Evolutionary conservation across 2,329 filamentous ascomycete genomes (phyloP), one percentile per base, ranked within the genome.

Genomic region (Didymella pinodella): DNA sequence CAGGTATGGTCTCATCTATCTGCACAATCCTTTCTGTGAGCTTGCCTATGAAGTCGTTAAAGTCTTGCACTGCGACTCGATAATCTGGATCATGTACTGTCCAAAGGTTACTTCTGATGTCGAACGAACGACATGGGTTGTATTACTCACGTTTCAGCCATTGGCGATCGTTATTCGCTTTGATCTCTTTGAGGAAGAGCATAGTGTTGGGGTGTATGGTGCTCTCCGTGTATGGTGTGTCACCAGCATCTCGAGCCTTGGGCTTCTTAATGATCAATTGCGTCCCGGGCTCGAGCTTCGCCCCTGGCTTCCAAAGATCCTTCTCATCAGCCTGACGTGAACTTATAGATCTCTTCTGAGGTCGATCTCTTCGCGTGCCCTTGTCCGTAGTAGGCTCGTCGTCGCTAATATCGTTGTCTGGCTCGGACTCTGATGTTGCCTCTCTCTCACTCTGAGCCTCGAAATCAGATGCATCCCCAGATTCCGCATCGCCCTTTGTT

Each of bases 51-150:
- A 93, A 97, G 1, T 86, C 85, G 47, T 91, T 86, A 84, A 91
- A 97, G 74, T 97, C 92, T 59, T 90, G 89, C 57, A 93, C 85
- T 0, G 92, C 86, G 54, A 88, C 84, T 59, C 93, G 86, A 74
- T 91, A 96, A 68, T 96, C 90, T 44, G 84, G 83, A 75, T 96
- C 92, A 74, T 95, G 86, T 69, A 87, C 92, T 95, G 55, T 57
- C 25, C 47, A 36, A 43, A 45, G 20, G 43, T 74, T 47, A 74
- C 5, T 7, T 5, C 12, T 20, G 14, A 28, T 26, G 18, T 22
- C 20, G n/a, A 4, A 5, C 7, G 7, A 26, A n/a, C 25, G 3
- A n/a, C 7, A 29, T 16, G 3, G 31, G 10, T 2, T 7, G 16
- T 44, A 25, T n/a, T 22, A 67, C 78, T 72, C 78, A 88, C 86